phyloP scores from a whole-genome alignment of 495 filamentous ascomycete species.

The Trypethelium eluteriae region DNA sequence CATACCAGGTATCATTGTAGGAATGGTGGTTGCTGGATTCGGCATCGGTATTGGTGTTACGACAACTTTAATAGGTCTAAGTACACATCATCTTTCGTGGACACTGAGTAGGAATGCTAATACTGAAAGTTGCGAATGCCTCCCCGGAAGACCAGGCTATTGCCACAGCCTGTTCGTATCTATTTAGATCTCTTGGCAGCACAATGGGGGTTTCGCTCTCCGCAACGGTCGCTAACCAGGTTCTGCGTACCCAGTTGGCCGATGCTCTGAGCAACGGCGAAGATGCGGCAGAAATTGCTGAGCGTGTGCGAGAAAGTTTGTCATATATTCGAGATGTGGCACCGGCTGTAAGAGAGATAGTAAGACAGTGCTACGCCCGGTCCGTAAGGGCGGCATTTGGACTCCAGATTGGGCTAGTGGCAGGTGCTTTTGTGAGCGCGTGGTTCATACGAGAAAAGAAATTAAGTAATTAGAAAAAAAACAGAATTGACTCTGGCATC shows the following conservation, averaged over 20 bases:
- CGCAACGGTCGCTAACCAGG: slow-evolving; percentile 66
- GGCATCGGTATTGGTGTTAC: slow-evolving; percentile 64
- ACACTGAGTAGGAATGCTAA: slow-evolving; percentile 36
- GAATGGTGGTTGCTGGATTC: slow-evolving; percentile 49
- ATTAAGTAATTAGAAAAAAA: slow-evolving; percentile 17
- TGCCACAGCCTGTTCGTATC: slow-evolving; percentile 75
- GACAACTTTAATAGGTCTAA: slow-evolving; percentile 56
- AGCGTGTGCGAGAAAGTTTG: slow-evolving; percentile 63
- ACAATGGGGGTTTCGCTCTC: slow-evolving; percentile 64
- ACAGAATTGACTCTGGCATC: neutral
- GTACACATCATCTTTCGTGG: slow-evolving; percentile 33
- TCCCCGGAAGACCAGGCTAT: slow-evolving; percentile 63
- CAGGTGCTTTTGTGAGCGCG: slow-evolving; percentile 28
- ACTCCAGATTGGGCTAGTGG: slow-evolving; percentile 28
- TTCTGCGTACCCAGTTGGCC: slow-evolving; percentile 52
- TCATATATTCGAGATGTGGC: slow-evolving; percentile 63
- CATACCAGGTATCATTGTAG: slow-evolving; percentile 46
- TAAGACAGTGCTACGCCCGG: slow-evolving; percentile 61
- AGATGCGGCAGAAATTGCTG: slow-evolving; percentile 62
- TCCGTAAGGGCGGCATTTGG: slow-evolving; percentile 32
- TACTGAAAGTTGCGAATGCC: slow-evolving; percentile 53
- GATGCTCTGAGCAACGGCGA: slow-evolving; percentile 30
- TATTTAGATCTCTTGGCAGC: slow-evolving; percentile 77
- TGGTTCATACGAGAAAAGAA: slow-evolving; percentile 34
- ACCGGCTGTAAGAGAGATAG: slow-evolving; percentile 50